A percentile compares a stretch with the other conserved stretches of the same genome.
phyloP scores from a whole-genome alignment of 768 basidiomycete species.

The Tylopilus intermedius region DNA sequence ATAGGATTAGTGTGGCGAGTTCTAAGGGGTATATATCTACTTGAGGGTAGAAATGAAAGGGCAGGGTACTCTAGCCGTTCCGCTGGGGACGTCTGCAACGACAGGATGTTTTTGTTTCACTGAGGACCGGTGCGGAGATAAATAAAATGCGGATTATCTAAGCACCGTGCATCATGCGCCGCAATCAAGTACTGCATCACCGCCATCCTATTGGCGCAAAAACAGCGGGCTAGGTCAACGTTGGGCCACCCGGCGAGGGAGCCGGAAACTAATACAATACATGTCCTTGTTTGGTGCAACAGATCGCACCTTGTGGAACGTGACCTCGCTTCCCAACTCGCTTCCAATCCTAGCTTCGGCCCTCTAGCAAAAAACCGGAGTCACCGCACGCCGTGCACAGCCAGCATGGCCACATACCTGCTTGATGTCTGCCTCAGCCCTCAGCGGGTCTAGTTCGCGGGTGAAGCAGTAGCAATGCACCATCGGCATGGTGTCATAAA shows the following conservation, averaged over 20 bases:
- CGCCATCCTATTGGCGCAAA: background rate
- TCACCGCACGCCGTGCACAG: conserved; percentile 6
- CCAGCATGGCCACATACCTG: conserved; percentile 48
- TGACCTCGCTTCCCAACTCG: conserved; percentile 44
- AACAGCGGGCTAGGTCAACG: background rate
- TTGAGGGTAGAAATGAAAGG: conserved; percentile 10
- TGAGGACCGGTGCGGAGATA: conserved; percentile 18
- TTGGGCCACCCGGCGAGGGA: conserved; percentile 39
- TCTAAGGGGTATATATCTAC: conserved; percentile 33
- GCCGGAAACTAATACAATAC: conserved; percentile 91
- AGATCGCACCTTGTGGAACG: conserved; percentile 75
- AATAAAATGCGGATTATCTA: conserved; percentile 31
- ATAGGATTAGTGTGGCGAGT: conserved; percentile 7
- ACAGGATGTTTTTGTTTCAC: conserved; percentile 4
- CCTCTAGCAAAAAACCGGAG: conserved; percentile 44
- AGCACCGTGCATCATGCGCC: conserved; percentile 6
- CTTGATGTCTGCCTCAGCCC: conserved; percentile 73
- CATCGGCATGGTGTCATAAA: conserved; percentile 65
- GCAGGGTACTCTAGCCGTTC: conserved; percentile 18
- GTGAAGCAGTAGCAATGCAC: conserved; percentile 98
- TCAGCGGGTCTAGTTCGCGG: conserved; percentile 64
- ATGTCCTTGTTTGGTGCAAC: conserved; percentile 97
- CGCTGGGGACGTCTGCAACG: conserved; percentile 6
- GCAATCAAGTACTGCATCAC: too few species aligned
- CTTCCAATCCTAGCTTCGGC: conserved; percentile 63